Evolutionary conservation across 257 asterid genomes (phyloP).

Genomic region (Coffea canephora): DNA sequence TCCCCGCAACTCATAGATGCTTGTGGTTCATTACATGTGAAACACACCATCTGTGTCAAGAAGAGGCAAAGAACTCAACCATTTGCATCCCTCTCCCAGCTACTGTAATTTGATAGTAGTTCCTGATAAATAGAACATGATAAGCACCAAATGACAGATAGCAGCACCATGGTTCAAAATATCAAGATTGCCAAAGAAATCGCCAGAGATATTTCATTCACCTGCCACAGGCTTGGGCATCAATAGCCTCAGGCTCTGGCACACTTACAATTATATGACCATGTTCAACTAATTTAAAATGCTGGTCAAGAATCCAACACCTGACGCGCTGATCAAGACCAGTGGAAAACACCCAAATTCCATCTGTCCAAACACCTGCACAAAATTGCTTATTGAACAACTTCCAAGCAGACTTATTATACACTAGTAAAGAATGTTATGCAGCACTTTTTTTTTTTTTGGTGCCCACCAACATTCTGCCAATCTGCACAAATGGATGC

Average conservation of each 20-base stretch:
- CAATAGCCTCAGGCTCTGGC: slow-evolving; percentile 96
- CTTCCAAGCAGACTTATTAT: no score
- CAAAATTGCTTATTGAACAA: not conserved
- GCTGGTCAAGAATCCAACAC: slow-evolving; percentile 60
- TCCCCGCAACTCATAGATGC: not conserved
- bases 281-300: slow-evolving; percentile 51
- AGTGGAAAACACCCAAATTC: slow-evolving; percentile 80
- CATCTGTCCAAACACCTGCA: slow-evolving; percentile 92
- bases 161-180: not conserved
- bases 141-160: slow-evolving; percentile 5
- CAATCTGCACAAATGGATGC: no score
- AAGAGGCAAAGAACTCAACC: slow-evolving; percentile 54
- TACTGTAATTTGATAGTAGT: slow-evolving; percentile 74
- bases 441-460: no score
- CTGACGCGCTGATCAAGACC: slow-evolving; percentile 95
- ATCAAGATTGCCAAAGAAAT: not conserved
- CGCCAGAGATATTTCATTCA: slow-evolving; percentile 20
- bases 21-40: not conserved
- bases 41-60: not conserved
- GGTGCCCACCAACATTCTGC: not conserved
- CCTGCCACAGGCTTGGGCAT: slow-evolving; percentile 64
- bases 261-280: slow-evolving; percentile 69
- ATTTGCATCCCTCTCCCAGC: slow-evolving; percentile 98
- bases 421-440: no score
- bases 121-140: slow-evolving; percentile 37